Base-by-base conservation (phyloP, 768 basidiomycete genomes). In the Boletus sensibilis region DNA sequence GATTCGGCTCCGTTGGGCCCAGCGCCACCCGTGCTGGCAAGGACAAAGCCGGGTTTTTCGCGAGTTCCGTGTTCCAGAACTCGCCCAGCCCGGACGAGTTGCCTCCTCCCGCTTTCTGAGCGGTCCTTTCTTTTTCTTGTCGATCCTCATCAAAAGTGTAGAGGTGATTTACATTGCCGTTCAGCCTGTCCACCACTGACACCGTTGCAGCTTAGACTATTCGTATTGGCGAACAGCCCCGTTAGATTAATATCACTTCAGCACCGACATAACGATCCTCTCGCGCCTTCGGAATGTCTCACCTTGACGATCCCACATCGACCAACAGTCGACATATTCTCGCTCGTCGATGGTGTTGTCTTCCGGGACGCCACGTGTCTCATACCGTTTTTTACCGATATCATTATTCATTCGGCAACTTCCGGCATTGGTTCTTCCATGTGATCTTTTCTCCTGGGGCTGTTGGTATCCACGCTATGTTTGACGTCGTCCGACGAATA, bases 61-160 rank as follows among this genome's bases (percentile, higher is more conserved):
- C 90, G 62, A 90, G 88, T 65, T 90, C 88, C 33, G 76, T 79
- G 65, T 92, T 90, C 83, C 90, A 91, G 79, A 92, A 90, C 77
- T 90, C 88, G 56, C 90, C 90, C 16, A 90, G 86, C 64, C 90
- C 90, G 50, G 90, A 91, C 58, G 88, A 88, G 67, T 74, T 92
- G 46, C 90, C 90, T 44, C 81, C 83, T 57, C 88, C 87, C 53
- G 75, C 79, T 60, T 85, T 87, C 67, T 72, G 52, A 72, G 68
- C 69, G 70, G 73, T 75, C 50, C 79, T 70, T 79, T 70, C 70
- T 50, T 64, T 50, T 56, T 53, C 46, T 48, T 39, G 7, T 55
- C 12, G 58, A 58, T 62, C 62, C 45, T 41, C 23, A 62, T 60
- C 68, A 65, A 68, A 68, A 72, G 72, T 72, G 74, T 78, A 76